A percentile compares a stretch with the other conserved stretches of the same genome.
These are phyloP conservation scores for Aquilaria agallochum DNA, from an alignment of 441 rosid species.

Conservation along the genomic window DNA sequence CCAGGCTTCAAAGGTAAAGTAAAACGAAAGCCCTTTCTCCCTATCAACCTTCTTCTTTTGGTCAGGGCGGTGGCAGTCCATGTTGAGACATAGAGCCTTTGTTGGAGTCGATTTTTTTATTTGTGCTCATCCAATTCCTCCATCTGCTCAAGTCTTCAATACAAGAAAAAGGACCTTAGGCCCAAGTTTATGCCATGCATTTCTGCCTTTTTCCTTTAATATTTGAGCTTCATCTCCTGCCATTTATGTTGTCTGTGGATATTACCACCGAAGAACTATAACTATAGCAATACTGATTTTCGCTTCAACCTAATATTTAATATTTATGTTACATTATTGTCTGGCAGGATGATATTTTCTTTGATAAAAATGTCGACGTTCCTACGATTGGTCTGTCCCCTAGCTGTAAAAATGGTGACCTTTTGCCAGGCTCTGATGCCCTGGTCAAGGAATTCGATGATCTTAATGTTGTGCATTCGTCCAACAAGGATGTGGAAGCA, in stretches of 20 bases:
- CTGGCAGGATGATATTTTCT: not conserved
- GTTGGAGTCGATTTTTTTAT: too few relatives aligned
- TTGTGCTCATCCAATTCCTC: too few relatives aligned
- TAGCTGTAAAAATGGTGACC: conserved; percentile 38
- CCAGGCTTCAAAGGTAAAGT: not conserved
- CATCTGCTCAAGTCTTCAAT: too few relatives aligned
- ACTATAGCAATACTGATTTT: not conserved
- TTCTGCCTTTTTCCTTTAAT: not conserved
- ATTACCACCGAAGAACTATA: too few relatives aligned
- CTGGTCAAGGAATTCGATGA: conserved; percentile 30
- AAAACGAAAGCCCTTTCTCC: too few relatives aligned
- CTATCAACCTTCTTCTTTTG: too few relatives aligned
- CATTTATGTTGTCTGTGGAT: too few relatives aligned
- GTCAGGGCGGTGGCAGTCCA: too few relatives aligned
- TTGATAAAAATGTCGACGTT: conserved; percentile 17
- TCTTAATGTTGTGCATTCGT: conserved; percentile 15
- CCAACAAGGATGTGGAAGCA: conserved; percentile 18
- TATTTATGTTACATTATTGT: not conserved
- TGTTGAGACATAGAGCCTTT: too few relatives aligned
- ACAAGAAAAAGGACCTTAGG: too few relatives aligned
- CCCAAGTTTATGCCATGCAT: too few relatives aligned
- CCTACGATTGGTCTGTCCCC: conserved; percentile 31
- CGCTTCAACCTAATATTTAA: not conserved
- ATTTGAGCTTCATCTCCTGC: not conserved
- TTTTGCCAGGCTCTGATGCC: conserved; percentile 54